Conservation (phyloP, 192 early-diverging fungal genomes). For the Cladochytrium replicatum region DNA sequence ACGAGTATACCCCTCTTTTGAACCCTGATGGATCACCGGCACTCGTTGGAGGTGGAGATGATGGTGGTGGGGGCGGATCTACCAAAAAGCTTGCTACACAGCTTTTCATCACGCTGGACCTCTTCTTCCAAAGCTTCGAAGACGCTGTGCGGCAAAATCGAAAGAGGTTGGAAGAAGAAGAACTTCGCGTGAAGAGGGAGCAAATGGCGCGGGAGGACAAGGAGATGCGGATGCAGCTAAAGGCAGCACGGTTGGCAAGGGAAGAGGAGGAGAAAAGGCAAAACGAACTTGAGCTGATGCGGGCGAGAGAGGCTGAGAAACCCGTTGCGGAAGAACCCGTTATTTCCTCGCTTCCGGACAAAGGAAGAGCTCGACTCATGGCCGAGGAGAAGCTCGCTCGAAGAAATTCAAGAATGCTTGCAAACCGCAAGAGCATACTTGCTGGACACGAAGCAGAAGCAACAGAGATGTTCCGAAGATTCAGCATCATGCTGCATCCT, state of each 20-base stretch:
- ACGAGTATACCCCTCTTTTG: conserved; percentile 18
- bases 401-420: no score
- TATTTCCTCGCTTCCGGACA: no score
- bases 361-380: no score
- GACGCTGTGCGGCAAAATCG: conserved; percentile 28
- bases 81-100: conserved; percentile 22
- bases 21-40: background rate
- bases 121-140: conserved; percentile 35
- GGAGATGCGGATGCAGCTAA: conserved; percentile 13
- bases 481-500: conserved; percentile 11
- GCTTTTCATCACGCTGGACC: conserved; percentile 28
- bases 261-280: conserved; percentile 3
- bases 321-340: no score
- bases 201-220: no score
- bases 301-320: no score
- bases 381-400: no score
- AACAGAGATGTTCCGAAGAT: conserved; percentile 25
- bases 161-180: conserved; percentile 26
- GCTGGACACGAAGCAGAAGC: conserved; percentile 25
- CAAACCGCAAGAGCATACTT: no score
- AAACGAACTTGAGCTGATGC: background rate
- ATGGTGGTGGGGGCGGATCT: background rate
- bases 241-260: conserved; percentile 11
- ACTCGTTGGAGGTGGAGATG: conserved; percentile 1
- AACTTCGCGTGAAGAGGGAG: conserved; percentile 13